Conservation (phyloP, 2,329 filamentous ascomycete species). For the Ceratocystis destructans region DNA sequence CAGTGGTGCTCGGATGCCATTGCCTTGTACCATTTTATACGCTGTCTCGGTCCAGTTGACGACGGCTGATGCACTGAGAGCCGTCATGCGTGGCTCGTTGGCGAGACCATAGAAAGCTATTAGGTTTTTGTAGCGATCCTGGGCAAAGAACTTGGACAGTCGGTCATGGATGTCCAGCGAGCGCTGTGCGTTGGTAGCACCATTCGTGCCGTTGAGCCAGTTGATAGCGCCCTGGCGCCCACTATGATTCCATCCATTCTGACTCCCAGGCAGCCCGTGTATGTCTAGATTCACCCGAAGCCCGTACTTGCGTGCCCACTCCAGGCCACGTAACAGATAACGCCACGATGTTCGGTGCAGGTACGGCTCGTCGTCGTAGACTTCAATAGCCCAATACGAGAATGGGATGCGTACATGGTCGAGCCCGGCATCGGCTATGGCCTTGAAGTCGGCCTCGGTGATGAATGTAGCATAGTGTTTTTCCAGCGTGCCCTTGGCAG, state of each 20-base stretch:
- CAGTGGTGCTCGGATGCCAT: slow-evolving; percentile 58
- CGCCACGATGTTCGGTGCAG: slow-evolving; percentile 78
- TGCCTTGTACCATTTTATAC: slow-evolving; percentile 56
- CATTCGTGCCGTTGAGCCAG: slow-evolving; percentile 87
- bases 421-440: slow-evolving; percentile 75
- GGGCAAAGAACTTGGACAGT: slow-evolving; percentile 82
- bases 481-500: slow-evolving; percentile 56
- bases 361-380: slow-evolving; percentile 77
- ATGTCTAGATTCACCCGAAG: slow-evolving; percentile 85
- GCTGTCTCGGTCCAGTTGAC: slow-evolving; percentile 67
- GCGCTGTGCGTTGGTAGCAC: slow-evolving; percentile 61
- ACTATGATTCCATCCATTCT: slow-evolving; percentile 97
- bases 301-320: slow-evolving; percentile 86
- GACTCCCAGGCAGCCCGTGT: slow-evolving; percentile 80
- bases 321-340: slow-evolving; percentile 82
- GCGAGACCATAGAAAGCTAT: slow-evolving; percentile 85
- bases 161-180: slow-evolving; percentile 78
- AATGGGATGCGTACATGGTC: slow-evolving; percentile 96
- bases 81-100: slow-evolving; percentile 86
- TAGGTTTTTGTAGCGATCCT: slow-evolving; percentile 83
- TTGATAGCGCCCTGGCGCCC: slow-evolving; percentile 66
- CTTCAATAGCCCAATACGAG: slow-evolving; percentile 85
- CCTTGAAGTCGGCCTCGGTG: slow-evolving; percentile 66
- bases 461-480: slow-evolving; percentile 85
- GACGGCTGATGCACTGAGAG: slow-evolving; percentile 51